These are phyloP conservation scores for Golubevia sp. DNA, from an alignment of 1,284 basidiomycete genomes.

Conservation along the genomic window DNA sequence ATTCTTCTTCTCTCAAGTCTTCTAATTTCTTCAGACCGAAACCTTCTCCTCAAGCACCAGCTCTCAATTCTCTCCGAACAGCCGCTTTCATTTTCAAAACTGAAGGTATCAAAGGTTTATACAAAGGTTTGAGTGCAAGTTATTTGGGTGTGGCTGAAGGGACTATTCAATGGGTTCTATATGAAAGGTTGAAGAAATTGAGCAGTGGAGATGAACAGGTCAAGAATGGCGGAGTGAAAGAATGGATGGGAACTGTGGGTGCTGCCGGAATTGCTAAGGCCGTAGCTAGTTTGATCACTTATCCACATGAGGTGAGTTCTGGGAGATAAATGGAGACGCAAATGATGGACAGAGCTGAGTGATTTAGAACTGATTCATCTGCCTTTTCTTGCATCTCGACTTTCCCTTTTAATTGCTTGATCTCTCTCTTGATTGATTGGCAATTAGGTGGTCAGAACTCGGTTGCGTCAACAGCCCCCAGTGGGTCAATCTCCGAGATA, in stretches of 20 bases:
- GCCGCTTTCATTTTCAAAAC: conserved; percentile 76
- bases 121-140: conserved; percentile 91
- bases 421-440: conserved; percentile 1
- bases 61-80: conserved; percentile 68
- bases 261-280: conserved; percentile 93
- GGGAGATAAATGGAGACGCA: neutral
- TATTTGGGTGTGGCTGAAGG: conserved; percentile 95
- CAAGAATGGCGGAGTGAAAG: conserved; percentile 66
- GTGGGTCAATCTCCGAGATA: conserved; percentile 72
- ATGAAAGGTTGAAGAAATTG: conserved; percentile 77
- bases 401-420: neutral
- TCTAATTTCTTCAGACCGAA: conserved; percentile 1
- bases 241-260: conserved; percentile 81
- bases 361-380: neutral
- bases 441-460: conserved; percentile 80
- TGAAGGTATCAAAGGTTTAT: conserved; percentile 86
- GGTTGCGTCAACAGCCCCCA: conserved; percentile 77
- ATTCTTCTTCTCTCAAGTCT: conserved; percentile 16
- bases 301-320: conserved; percentile 84
- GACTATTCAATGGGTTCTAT: conserved; percentile 97
- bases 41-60: conserved; percentile 37
- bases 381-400: conserved; percentile 1
- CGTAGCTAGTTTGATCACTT: conserved; percentile 88
- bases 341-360: neutral
- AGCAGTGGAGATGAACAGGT: conserved; percentile 62